Evolutionary conservation across 495 filamentous ascomycete genomes (phyloP).

Genomic region (Aspergillus carlsbadensis): DNA sequence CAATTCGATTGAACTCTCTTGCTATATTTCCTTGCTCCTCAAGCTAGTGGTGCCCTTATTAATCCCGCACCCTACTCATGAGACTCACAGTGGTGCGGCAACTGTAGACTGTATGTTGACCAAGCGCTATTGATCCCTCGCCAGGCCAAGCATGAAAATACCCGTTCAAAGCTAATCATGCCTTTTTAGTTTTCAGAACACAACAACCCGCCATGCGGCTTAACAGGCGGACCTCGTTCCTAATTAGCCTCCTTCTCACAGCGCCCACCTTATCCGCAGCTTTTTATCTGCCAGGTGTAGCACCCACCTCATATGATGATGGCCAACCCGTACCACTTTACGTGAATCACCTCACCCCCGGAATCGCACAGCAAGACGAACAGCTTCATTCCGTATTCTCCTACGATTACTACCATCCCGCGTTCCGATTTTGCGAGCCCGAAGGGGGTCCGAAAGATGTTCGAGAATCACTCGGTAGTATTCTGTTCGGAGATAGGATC

Average conservation of each 20-base stretch:
- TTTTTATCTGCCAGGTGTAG: conserved; percentile 96
- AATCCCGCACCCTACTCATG: conserved; percentile 9
- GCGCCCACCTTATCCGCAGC: conserved; percentile 58
- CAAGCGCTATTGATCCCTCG: conserved; percentile 10
- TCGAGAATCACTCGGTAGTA: conserved; percentile 89
- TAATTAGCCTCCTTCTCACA: conserved; percentile 31
- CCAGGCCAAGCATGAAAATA: conserved; percentile 8
- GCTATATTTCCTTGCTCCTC: background rate
- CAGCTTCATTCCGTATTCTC: conserved; percentile 86
- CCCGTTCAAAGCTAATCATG: conserved; percentile 18
- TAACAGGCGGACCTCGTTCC: conserved; percentile 28
- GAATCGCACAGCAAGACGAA: conserved; percentile 68
- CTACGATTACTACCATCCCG: conserved; percentile 90
- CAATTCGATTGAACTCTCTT: background rate
- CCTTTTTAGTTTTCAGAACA: conserved; percentile 10
- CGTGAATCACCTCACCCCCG: conserved; percentile 89
- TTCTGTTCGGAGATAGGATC: conserved; percentile 95
- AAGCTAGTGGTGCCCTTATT: background rate
- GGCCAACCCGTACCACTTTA: conserved; percentile 79
- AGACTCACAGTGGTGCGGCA: conserved; percentile 15
- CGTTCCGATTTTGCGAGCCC: conserved; percentile 84
- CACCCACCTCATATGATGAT: conserved; percentile 82
- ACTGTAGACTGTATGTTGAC: conserved; percentile 23
- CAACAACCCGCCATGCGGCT: conserved; percentile 40
- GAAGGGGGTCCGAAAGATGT: conserved; percentile 69